These are phyloP conservation scores for Cyberlindnera saturnus DNA, from an alignment of 805 yeast genomes.

Conservation along the genomic window DNA sequence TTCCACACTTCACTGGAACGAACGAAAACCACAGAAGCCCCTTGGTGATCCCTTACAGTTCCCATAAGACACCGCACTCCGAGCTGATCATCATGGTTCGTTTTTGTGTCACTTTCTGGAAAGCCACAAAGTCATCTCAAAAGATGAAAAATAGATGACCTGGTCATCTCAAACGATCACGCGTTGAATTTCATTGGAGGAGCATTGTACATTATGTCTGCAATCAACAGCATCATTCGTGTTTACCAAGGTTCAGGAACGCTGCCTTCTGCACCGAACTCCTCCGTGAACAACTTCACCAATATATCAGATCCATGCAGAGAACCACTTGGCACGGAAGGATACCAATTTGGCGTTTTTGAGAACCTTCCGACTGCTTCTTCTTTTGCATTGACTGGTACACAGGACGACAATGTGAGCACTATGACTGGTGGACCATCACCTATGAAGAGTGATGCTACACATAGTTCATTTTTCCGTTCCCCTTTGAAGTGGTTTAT, in stretches of 20 bases:
- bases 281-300: too few relatives aligned
- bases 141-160: too few relatives aligned
- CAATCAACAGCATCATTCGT: slow-evolving; percentile 1
- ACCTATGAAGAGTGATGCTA: neutral
- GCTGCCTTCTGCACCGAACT: neutral
- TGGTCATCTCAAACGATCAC: too few relatives aligned
- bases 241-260: slow-evolving; percentile 1
- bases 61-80: too few relatives aligned
- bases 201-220: neutral
- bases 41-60: slow-evolving; percentile 2
- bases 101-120: too few relatives aligned
- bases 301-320: too few relatives aligned
- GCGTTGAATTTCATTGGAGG: too few relatives aligned
- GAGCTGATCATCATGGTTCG: too few relatives aligned
- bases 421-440: neutral
- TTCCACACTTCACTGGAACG: slow-evolving; percentile 31
- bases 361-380: slow-evolving; percentile 2
- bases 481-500: slow-evolving; percentile 6
- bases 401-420: neutral
- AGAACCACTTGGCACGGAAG: too few relatives aligned
- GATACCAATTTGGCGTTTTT: neutral
- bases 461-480: slow-evolving; percentile 2
- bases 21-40: slow-evolving; percentile 28
- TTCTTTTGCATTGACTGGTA: neutral
- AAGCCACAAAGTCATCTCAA: too few relatives aligned